Conservation (phyloP, 805 yeast species). For the Metschnikowia peoriensis region DNA sequence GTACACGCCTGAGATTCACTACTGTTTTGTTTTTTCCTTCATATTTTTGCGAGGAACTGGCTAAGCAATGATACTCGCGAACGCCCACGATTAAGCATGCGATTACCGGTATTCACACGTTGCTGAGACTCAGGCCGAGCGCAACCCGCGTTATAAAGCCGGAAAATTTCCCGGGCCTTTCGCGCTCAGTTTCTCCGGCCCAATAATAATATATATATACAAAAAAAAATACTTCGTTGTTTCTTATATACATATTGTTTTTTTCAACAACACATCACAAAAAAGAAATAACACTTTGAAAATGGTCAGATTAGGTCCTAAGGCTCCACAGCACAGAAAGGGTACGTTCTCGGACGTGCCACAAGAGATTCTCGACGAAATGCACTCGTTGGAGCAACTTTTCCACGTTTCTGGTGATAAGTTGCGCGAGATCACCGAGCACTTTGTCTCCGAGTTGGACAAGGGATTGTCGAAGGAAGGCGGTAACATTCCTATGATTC, state of each 20-base stretch:
- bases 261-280: neutral
- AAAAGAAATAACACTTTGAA: neutral
- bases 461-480: conserved; percentile 76
- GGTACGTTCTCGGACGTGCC: conserved; percentile 64
- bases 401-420: conserved; percentile 62
- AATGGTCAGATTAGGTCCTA: conserved; percentile 86
- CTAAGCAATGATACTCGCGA: neutral
- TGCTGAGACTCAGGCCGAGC: conserved; percentile 2
- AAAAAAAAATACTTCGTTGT: neutral
- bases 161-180: conserved; percentile 5
- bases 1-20: neutral
- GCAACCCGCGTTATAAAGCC: conserved; percentile 11
- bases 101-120: conserved; percentile 10
- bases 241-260: neutral
- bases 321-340: conserved; percentile 77
- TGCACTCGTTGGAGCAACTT: conserved; percentile 54
- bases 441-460: conserved; percentile 74
- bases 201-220: neutral
- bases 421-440: conserved; percentile 65
- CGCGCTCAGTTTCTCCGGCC: neutral
- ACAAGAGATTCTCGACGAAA: conserved; percentile 55
- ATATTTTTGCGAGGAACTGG: neutral
- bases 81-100: conserved; percentile 1
- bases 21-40: neutral
- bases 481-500: conserved; percentile 94